Conservation (phyloP, 805 yeast genomes). For the Jamesozyma piceae region DNA sequence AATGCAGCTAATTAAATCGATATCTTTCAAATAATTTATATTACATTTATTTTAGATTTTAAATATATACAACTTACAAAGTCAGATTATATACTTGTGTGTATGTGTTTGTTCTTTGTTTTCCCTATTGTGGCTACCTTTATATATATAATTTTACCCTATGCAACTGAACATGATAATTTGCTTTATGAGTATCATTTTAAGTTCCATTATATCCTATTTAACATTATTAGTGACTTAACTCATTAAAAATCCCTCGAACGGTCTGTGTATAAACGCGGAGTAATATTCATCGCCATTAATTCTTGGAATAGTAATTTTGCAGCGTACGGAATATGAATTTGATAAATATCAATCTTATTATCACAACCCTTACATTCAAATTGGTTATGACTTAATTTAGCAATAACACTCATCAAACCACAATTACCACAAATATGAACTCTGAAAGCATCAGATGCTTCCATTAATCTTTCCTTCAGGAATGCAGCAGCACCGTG, state of each 20-base stretch:
- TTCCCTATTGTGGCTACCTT: too few species aligned
- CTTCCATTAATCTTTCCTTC: conserved; percentile 97
- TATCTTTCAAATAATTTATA: too few species aligned
- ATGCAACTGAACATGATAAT: background rate
- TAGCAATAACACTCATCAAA: conserved; percentile 94
- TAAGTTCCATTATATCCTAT: conserved; percentile 1
- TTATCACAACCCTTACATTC: conserved; percentile 98
- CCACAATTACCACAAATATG: conserved; percentile 99
- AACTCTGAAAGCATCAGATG: conserved; percentile 96
- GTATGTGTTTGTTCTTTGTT: too few species aligned
- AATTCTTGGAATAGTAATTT: conserved; percentile 95
- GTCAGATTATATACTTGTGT: too few species aligned
- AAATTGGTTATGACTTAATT: conserved; percentile 92
- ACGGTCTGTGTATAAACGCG: conserved; percentile 91
- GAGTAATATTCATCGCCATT: conserved; percentile 99
- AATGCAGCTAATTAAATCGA: too few species aligned
- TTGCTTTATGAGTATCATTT: background rate
- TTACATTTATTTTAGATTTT: too few species aligned
- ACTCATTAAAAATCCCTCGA: conserved; percentile 33
- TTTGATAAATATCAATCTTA: conserved; percentile 95
- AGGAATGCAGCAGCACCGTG: conserved; percentile 98
- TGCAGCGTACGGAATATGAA: conserved; percentile 97
- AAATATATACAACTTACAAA: too few species aligned
- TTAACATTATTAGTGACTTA: background rate
- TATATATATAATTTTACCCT: background rate